These are phyloP conservation scores for Pichia inconspicua DNA, from an alignment of 1,139 yeast species.

Conservation along the genomic window DNA sequence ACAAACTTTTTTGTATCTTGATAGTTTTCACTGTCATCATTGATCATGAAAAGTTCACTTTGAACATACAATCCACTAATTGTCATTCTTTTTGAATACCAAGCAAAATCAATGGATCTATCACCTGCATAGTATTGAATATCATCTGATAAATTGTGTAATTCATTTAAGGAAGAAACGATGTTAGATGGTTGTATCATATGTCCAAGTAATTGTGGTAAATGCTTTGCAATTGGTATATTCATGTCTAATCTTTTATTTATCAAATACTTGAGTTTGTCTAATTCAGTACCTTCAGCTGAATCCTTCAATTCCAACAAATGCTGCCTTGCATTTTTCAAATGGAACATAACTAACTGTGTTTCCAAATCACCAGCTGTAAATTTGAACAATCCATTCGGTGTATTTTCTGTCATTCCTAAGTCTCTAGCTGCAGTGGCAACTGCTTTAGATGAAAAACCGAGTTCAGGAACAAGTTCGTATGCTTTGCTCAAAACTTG, in stretches of 20 bases:
- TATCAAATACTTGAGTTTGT: slow-evolving; percentile 41
- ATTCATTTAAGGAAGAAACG: slow-evolving; percentile 48
- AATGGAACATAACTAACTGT: slow-evolving; percentile 61
- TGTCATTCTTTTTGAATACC: slow-evolving; percentile 84
- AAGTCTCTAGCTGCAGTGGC: slow-evolving; percentile 52
- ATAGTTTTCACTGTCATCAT: slow-evolving; percentile 55
- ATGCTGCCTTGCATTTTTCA: slow-evolving; percentile 48
- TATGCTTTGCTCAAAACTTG: slow-evolving; percentile 41
- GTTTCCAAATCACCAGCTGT: slow-evolving; percentile 31
- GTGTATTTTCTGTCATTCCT: slow-evolving; percentile 54
- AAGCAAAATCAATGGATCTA: slow-evolving; percentile 72
- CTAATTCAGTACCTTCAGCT: slow-evolving; percentile 23
- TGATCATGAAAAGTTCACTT: slow-evolving; percentile 72
- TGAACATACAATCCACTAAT: slow-evolving; percentile 64
- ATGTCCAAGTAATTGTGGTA: slow-evolving; percentile 42
- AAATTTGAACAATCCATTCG: slow-evolving; percentile 48
- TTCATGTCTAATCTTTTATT: slow-evolving; percentile 59
- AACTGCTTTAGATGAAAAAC: slow-evolving; percentile 60
- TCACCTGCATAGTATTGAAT: slow-evolving; percentile 77
- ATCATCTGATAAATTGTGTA: slow-evolving; percentile 75
- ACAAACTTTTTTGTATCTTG: slow-evolving; percentile 58
- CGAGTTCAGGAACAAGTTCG: slow-evolving; percentile 55
- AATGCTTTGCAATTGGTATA: slow-evolving; percentile 41
- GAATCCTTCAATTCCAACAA: slow-evolving; percentile 28
- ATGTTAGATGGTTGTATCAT: slow-evolving; percentile 50